These are phyloP conservation scores for Exophiala sp. DNA, from an alignment of 2,329 filamentous ascomycete species.

Conservation along the genomic window DNA sequence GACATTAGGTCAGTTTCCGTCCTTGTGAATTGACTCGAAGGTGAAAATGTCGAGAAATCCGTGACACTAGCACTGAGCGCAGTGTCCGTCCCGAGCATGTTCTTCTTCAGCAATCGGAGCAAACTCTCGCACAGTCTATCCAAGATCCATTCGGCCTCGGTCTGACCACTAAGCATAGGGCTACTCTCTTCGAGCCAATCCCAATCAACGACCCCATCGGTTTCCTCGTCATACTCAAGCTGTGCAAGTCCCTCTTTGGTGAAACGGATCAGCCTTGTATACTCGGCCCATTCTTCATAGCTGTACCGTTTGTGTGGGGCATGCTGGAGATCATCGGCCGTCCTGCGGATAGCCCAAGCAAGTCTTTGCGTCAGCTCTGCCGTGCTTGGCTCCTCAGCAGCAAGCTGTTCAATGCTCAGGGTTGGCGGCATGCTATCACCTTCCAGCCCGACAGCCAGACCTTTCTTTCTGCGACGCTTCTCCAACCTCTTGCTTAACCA, in stretches of 20 bases:
- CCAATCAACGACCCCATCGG: slow-evolving; percentile 63
- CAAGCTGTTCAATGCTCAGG: slow-evolving; percentile 43
- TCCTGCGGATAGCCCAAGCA: slow-evolving; percentile 65
- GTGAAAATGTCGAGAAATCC: slow-evolving; percentile 7
- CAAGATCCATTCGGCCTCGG: slow-evolving; percentile 65
- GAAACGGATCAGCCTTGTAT: slow-evolving; percentile 68
- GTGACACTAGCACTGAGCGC: background rate
- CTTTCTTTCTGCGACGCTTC: slow-evolving; percentile 45
- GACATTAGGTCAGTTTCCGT: background rate
- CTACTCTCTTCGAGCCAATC: slow-evolving; percentile 70
- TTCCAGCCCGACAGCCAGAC: slow-evolving; percentile 41
- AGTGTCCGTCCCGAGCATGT: slow-evolving; percentile 14
- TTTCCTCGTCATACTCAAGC: slow-evolving; percentile 47
- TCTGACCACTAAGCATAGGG: slow-evolving; percentile 61
- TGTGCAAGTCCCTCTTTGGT: slow-evolving; percentile 37
- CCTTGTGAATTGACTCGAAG: slow-evolving; percentile 7
- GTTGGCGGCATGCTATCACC: slow-evolving; percentile 4
- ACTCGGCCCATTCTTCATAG: slow-evolving; percentile 85
- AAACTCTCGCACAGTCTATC: slow-evolving; percentile 64
- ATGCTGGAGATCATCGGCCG: slow-evolving; percentile 61
- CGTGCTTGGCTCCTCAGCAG: slow-evolving; percentile 47
- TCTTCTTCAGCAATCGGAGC: slow-evolving; percentile 35
- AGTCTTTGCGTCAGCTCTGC: slow-evolving; percentile 60
- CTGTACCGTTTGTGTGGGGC: slow-evolving; percentile 62
- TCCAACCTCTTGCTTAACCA: slow-evolving; percentile 40